Evolutionary conservation across 1,139 yeast genomes (phyloP), one percentile per base, ranked within the genome.

Genomic region (Arxiozyma telluris): DNA sequence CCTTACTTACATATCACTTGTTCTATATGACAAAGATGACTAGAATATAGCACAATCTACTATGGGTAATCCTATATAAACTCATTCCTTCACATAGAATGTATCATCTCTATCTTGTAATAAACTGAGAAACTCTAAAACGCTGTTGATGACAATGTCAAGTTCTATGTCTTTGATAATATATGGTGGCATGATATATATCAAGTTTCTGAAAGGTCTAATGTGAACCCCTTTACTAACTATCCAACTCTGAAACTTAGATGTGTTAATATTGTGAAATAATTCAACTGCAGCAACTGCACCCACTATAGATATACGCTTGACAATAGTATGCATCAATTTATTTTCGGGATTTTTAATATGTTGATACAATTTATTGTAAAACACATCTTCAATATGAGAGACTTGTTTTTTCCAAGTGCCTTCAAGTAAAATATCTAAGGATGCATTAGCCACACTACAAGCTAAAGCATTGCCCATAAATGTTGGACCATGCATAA

Each of bases 391-490:
- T 17, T 69, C 68, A 41, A 67, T 60, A 11, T 45, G 34, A 1
- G 55, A 50, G 7, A 65, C 69, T 44, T 61, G 61, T 4, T 18
- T 22, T 21, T 59, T 41, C 68, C 70, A 58, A 50, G 61, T 48
- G 53, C 68, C 55, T 57, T 66, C 51, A 54, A 61, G 41, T 50
- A 67, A 44, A 55, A 63, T 68, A 44, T 70, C 68, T 44, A 71
- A 54, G 9, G 69, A 69, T 9, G 66, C 68, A 50, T 62, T 57
- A 7, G 71, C 70, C 6, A 70, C 68, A 9, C 66, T 62, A 57
- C 74, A 71, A 3, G 71, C 70, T 47, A 71, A 59, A 11, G 75
- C 73, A 46, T 72, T 68, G 1, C 70, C 73, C 65, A 70, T 66
- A 56, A 66, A 71, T 0, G 75, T 72, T 22, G 73, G 72, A 11